A percentile compares a stretch with the other conserved stretches of the same genome.
phyloP scores from a whole-genome alignment of 441 rosid genomes.

The Corymbia citriodora region DNA sequence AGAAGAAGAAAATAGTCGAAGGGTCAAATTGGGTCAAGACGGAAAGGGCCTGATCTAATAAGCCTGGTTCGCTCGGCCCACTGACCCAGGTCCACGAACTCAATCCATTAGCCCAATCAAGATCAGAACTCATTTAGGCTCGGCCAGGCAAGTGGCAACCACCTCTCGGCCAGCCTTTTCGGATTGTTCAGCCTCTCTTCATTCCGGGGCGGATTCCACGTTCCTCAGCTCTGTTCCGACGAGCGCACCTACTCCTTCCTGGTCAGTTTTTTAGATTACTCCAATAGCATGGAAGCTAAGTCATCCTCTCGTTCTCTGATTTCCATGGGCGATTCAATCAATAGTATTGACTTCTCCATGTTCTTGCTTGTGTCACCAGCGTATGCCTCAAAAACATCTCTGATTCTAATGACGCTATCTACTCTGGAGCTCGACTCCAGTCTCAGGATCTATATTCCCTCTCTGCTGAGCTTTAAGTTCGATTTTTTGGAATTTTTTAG shows the following conservation, averaged over 20 bases:
- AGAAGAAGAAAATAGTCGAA: background rate
- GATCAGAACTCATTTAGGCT: background rate
- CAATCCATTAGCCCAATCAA: background rate
- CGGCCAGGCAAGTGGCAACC: too few relatives aligned
- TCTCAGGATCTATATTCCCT: background rate
- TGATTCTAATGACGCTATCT: too few relatives aligned
- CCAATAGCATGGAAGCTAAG: background rate
- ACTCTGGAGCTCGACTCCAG: too few relatives aligned
- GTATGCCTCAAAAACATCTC: too few relatives aligned
- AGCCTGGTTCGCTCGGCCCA: background rate
- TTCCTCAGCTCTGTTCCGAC: background rate
- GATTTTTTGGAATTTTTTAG: background rate
- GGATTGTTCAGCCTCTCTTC: background rate
- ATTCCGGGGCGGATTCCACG: background rate
- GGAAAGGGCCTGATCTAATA: background rate
- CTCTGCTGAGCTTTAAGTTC: background rate
- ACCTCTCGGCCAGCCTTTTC: background rate
- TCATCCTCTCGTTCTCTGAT: background rate
- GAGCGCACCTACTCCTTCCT: background rate
- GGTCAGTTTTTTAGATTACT: background rate
- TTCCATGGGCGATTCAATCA: background rate
- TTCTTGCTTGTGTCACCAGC: background rate
- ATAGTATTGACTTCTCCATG: background rate
- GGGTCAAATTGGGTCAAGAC: background rate
- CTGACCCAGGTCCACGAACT: background rate